Base-by-base conservation (phyloP, 1,284 basidiomycete genomes). In the Fomes fomentarius region DNA sequence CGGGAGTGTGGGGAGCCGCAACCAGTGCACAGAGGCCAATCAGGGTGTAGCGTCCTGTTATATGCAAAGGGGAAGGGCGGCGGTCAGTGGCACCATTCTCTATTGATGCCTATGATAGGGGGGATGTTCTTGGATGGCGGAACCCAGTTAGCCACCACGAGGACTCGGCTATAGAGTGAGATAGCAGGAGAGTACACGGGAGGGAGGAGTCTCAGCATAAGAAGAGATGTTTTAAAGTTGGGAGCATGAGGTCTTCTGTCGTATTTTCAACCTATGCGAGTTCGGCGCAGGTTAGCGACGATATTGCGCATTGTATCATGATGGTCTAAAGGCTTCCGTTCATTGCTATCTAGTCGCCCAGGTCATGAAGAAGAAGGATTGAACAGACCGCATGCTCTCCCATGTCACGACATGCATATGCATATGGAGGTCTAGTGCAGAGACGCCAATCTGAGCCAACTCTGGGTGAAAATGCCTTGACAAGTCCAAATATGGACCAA, bases 101-200 rank as follows among this genome's bases (percentile, higher is more conserved):
- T 25, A 43, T 31, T 15, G 35, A 37, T 30, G 14, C 40, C 30
- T 50, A 40, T 46, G 53, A 54, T 50, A 44, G 37, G 12, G 35
- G 24, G 45, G 53, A 38, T 47, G 15, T 34, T 28, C 50, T 43
- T 25, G 21, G 8, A 21, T 45, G 31, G 44, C 53, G 38, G 43
- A 50, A 46, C 53, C 41, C 48, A 38, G 11, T 54, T 54, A 54
- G 50, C 53, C 53, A 54, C 53, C 53, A 54, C 47, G 53, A 44
- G 53, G 53, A 17, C 15, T 17, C 30, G n/a, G 15, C 30, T 41
- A 15, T 9, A 28, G 31, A 22, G 33, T 14, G 37, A 25, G 33
- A 34, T n/a, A 22, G n/a, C 31, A 40, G 14, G 25, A 47, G 46
- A 26, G 44, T 17, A 33, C 33, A 6, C 41, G 47, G 12, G 19